Evolutionary conservation across 176 grass and related monocot species (phyloP).

Genomic region (Zea mays): DNA sequence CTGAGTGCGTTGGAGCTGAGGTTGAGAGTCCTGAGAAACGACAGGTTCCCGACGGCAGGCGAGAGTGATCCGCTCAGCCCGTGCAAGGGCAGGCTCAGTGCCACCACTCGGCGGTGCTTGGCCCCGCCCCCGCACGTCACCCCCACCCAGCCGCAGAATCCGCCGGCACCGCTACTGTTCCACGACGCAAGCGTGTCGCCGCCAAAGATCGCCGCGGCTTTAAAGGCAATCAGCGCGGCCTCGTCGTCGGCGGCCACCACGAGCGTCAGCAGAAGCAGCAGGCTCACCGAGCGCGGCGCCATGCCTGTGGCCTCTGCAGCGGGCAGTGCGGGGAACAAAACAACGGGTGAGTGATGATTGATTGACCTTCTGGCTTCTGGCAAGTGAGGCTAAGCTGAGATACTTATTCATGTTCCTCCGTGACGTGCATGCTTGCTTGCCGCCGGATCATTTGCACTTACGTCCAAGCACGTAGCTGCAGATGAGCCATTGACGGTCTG

Average conservation of each 20-base stretch:
- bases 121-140: neutral
- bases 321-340: no score
- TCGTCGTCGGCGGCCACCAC: neutral
- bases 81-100: neutral
- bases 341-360: no score
- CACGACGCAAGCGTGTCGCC: neutral
- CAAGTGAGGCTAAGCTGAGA: no score
- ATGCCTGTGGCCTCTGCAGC: no score
- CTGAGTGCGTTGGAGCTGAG: neutral
- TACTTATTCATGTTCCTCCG: no score
- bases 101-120: constrained; percentile 9
- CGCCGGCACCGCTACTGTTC: neutral
- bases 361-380: no score
- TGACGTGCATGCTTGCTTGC: no score
- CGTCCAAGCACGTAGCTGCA: no score
- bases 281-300: no score
- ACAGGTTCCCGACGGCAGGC: constrained; percentile 7
- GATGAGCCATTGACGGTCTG: no score
- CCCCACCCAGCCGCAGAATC: constrained; percentile 6
- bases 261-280: no score
- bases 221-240: neutral
- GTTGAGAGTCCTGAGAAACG: neutral
- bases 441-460: no score
- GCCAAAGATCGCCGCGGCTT: neutral
- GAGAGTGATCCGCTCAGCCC: neutral